Evolutionary conservation across 2,329 filamentous ascomycete genomes (phyloP), one percentile per base, ranked within the genome.

Genomic region (Acephala macrosclerotiorum): DNA sequence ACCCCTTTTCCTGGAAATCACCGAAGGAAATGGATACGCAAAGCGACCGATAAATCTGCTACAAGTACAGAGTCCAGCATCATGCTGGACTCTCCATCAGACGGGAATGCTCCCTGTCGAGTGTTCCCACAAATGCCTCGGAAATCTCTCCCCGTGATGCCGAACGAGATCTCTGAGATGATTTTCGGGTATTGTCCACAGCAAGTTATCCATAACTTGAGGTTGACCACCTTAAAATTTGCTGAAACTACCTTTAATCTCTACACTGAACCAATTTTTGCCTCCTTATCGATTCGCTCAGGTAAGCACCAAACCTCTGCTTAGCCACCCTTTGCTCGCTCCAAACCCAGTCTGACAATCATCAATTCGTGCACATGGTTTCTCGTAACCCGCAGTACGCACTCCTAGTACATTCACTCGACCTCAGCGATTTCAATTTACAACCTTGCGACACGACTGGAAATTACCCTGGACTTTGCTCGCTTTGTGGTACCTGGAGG

Each of bases 231-330:
- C 56, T 56, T 65, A 8, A 67, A 65, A n/a, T 49, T 72, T 4
- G 42, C 58, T 16, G 70, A 72, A 53, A 49, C 71, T 20, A 65
- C 66, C 16, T 51, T 51, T 12, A 58, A 66, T 58, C 55, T 73
- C 12, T 73, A 74, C 33, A 38, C 40, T 9, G n/a, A 53, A 2
- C 71, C 72, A 0, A 8, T 60, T 14, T 74, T 74, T 53, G 65
- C 64, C 11, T 69, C 67, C 14, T 14, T 74, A 73, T 57, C 70
- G 71, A 25, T 70, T 69, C 38, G 71, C 70, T 0, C 72, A 74
- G 63, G 73, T 74, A 49, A 58, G 64, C n/a, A 62, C 64, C 22
- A 68, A 63, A 2, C 66, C 72, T 9, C 58, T 63, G 12, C 64
- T 69, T 38, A 68, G 68, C 11, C 59, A 47, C 9, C 56, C 62